phyloP scores from a whole-genome alignment of 805 yeast species.

The Candida mattraensis region DNA sequence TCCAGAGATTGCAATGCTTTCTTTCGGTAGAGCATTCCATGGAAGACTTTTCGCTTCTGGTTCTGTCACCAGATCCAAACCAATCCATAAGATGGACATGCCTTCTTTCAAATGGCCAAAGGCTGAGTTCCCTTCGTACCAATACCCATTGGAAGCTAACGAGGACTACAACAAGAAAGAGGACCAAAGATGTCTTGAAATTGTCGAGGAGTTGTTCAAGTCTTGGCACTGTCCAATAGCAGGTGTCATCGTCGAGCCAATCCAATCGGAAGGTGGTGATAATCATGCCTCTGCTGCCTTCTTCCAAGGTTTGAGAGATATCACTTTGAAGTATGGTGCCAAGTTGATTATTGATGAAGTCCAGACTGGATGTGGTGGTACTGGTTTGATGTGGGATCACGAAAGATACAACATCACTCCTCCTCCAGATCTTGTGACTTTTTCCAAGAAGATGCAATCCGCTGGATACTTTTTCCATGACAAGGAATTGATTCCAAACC shows the following conservation, averaged over 20 bases:
- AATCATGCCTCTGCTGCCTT: slow-evolving; percentile 76
- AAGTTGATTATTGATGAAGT: slow-evolving; percentile 82
- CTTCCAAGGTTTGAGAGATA: slow-evolving; percentile 80
- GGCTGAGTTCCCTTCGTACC: slow-evolving; percentile 79
- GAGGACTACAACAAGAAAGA: slow-evolving; percentile 74
- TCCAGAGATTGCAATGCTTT: slow-evolving; percentile 80
- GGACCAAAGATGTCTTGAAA: slow-evolving; percentile 77
- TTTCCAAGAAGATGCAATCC: slow-evolving; percentile 85
- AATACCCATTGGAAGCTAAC: slow-evolving; percentile 82
- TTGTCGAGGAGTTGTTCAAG: slow-evolving; percentile 68
- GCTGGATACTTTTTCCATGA: slow-evolving; percentile 85
- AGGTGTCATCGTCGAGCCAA: slow-evolving; percentile 87
- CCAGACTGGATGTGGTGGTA: slow-evolving; percentile 88
- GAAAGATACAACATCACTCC: slow-evolving; percentile 77
- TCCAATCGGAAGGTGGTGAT: slow-evolving; percentile 91
- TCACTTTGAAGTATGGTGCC: slow-evolving; percentile 68
- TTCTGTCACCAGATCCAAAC: slow-evolving; percentile 90
- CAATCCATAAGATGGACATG: slow-evolving; percentile 88
- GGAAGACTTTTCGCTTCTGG: slow-evolving; percentile 93
- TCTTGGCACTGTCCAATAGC: slow-evolving; percentile 79
- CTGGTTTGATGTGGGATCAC: slow-evolving; percentile 86
- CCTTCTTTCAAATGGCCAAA: slow-evolving; percentile 98
- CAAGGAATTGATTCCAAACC: slow-evolving; percentile 69
- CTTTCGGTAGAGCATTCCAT: slow-evolving; percentile 89
- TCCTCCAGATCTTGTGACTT: slow-evolving; percentile 82